Percentiles rank a stretch among this genome's conserved stretches.
These are phyloP conservation scores for Narthecium ossifragum DNA, from an alignment of 106 monocot genomes.

Conservation along the genomic window DNA sequence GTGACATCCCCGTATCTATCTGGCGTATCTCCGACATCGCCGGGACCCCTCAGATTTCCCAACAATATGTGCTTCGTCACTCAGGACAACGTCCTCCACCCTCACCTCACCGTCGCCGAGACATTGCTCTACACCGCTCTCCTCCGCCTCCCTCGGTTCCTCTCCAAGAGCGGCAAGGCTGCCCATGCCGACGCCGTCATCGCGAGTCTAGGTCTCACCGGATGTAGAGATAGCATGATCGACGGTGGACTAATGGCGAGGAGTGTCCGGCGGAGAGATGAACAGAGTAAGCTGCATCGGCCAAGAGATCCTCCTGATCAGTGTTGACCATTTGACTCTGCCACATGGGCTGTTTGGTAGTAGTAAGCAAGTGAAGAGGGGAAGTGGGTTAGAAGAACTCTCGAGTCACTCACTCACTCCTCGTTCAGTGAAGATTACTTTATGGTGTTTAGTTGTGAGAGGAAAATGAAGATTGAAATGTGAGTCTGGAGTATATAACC, in stretches of 20 bases:
- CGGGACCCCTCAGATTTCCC: too few species aligned
- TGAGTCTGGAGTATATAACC: conserved; percentile 55
- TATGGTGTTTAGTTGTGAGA: too few species aligned
- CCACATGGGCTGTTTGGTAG: too few species aligned
- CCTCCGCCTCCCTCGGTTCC: conserved; percentile 32
- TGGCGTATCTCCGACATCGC: too few species aligned
- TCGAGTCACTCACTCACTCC: too few species aligned
- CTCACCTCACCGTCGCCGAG: conserved; percentile 56
- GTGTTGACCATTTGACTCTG: too few species aligned
- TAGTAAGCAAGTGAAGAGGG: conserved; percentile 16
- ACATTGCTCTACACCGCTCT: conserved; percentile 49
- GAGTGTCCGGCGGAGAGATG: conserved; percentile 53
- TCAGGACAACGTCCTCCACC: conserved; percentile 68
- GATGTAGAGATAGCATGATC: conserved; percentile 21
- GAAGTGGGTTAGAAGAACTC: too few species aligned
- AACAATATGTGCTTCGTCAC: conserved; percentile 51
- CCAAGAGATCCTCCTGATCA: conserved; percentile 55
- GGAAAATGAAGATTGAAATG: too few species aligned
- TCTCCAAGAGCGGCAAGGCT: conserved; percentile 22
- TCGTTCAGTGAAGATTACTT: too few species aligned
- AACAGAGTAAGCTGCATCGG: conserved; percentile 54
- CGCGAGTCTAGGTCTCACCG: conserved; percentile 26
- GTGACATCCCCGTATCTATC: too few species aligned
- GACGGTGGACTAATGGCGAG: conserved; percentile 31
- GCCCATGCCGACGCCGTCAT: conserved; percentile 29